Evolutionary conservation across 768 basidiomycete species (phyloP), one percentile per base, ranked within the genome.

Genomic region (Saitozyma podzolica): DNA sequence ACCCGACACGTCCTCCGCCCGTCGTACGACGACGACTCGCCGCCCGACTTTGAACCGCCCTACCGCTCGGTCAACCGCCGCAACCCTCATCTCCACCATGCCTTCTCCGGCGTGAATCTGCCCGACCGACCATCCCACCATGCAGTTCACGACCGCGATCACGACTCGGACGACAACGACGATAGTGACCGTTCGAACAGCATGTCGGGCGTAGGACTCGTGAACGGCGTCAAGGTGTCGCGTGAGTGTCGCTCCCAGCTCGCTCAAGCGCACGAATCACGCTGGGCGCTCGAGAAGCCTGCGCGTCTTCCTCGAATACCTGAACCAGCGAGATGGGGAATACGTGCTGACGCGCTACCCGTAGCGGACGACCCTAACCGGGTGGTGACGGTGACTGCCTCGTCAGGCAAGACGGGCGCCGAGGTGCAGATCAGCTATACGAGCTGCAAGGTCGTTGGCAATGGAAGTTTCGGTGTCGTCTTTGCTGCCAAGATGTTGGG

Each of bases 401-500:
- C 89, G 65, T 90, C 94, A 75, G 96, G 96, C 82, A 97, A 94
- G 86, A 83, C 88, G 7, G 92, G 91, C 73, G 89, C 90, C 54
- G 88, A 89, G 66, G 85, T 85, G 75, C 89, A 93, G 72, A 87
- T 98, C 74, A 85, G 88, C 53, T 99, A 99, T 83, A 96, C 91
- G 72, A 93, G 91, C 80, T 95, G 90, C 85, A 98, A 96, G 82
- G 91, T 99, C 78, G 90, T 94, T 76, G 96, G 96, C 59, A 98
- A 99, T 78, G 96, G 96, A 80, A 95, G 92, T 62, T 99, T 99
- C 75, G 96, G 96, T 71, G 94, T 99, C 80, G 96, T 99, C 67
- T 98, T 94, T 80, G 91, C 93, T 69, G 95, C 94, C 62, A 92
- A 87, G 81, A 86, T 97, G 59, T 83, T 93, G 54, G 69, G 77